These are phyloP conservation scores for Colletotrichum trifolii DNA, from an alignment of 2,329 filamentous ascomycete species.

Conservation along the genomic window DNA sequence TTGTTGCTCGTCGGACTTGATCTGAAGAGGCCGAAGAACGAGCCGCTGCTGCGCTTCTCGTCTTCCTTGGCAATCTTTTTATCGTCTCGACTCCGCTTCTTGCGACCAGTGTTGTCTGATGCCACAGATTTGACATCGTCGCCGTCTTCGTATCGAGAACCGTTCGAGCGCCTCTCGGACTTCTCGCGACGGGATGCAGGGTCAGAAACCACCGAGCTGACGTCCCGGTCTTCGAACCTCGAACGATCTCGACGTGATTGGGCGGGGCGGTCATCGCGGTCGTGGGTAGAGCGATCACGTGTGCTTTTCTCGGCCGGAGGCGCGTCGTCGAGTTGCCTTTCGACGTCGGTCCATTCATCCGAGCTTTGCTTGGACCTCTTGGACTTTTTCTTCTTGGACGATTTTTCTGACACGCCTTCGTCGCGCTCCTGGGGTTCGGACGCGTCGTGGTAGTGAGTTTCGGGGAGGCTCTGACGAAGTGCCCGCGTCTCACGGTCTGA, in stretches of 20 bases:
- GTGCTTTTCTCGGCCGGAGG: conserved; percentile 14
- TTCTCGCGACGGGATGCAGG: conserved; percentile 46
- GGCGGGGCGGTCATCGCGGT: conserved; percentile 30
- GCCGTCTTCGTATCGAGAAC: conserved; percentile 54
- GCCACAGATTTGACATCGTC: conserved; percentile 61
- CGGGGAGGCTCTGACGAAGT: conserved; percentile 3
- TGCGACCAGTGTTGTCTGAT: conserved; percentile 41
- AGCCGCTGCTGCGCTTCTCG: conserved; percentile 54
- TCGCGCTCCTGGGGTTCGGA: conserved; percentile 36
- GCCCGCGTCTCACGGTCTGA: conserved; percentile 1
- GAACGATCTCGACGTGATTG: conserved; percentile 41
- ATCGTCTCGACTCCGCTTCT: conserved; percentile 46
- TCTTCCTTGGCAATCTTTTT: conserved; percentile 51
- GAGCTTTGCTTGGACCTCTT: conserved; percentile 39
- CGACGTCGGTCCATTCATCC: conserved; percentile 38
- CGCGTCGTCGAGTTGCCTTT: conserved; percentile 21
- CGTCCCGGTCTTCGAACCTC: conserved; percentile 55
- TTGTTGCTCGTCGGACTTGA: conserved; percentile 51
- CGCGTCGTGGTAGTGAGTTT: conserved; percentile 28
- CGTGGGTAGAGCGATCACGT: conserved; percentile 2
- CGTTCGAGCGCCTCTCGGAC: conserved; percentile 51
- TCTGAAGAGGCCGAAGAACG: conserved; percentile 63
- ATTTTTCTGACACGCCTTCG: conserved; percentile 44
- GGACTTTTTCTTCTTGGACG: conserved; percentile 48
- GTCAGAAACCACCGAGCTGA: conserved; percentile 62